Conservation (phyloP, 495 filamentous ascomycete genomes). For the Hyaloscypha hepaticicola region DNA sequence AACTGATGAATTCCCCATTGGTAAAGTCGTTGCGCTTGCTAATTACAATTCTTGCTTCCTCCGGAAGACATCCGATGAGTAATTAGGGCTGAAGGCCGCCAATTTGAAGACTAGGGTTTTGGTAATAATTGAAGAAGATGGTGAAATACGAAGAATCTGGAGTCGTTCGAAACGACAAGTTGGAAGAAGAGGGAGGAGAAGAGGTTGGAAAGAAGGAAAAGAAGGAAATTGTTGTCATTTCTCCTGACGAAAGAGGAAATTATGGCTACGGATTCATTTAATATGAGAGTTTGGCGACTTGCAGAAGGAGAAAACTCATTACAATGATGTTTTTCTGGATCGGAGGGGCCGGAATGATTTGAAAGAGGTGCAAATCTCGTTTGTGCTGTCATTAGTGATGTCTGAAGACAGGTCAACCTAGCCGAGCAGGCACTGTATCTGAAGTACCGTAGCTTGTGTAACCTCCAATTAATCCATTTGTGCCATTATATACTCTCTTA, state of each 20-base stretch:
- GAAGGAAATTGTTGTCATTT: neutral
- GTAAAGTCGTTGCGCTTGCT: no score
- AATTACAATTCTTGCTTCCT: no score
- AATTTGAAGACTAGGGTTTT: neutral
- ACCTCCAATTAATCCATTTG: neutral
- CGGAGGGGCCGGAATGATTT: neutral
- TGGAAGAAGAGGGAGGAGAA: neutral
- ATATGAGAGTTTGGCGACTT: slow-evolving; percentile 10
- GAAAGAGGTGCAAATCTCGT: slow-evolving; percentile 1
- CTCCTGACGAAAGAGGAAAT: slow-evolving; percentile 2
- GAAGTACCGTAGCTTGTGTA: no score
- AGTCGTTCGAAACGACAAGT: neutral
- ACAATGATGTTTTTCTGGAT: slow-evolving; percentile 10
- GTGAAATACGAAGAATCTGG: neutral
- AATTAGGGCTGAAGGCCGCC: neutral
- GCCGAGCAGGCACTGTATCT: neutral
- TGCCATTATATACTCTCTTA: neutral
- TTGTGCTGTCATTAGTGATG: slow-evolving; percentile 7
- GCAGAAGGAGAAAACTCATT: neutral
- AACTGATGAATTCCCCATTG: no score
- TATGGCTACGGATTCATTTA: slow-evolving; percentile 5
- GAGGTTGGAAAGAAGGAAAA: neutral
- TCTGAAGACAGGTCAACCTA: neutral
- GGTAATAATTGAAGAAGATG: neutral
- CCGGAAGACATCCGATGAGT: no score